Evolutionary conservation across 1,139 yeast genomes (phyloP).

Genomic region (Debaryomyces sp.): DNA sequence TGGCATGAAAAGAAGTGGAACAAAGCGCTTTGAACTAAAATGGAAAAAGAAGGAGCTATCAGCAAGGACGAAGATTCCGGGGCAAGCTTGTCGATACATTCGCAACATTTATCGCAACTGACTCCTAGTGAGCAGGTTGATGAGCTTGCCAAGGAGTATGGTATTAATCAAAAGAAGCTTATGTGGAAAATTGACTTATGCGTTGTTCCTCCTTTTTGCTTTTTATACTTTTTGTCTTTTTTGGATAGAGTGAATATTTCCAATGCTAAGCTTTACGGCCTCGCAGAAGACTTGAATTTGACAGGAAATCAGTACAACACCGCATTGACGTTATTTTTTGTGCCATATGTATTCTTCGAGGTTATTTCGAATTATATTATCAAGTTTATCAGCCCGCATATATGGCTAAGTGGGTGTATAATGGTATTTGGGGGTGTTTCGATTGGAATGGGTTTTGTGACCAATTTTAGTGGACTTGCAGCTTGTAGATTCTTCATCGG

Average conservation of each 20-base stretch:
- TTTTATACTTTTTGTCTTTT: slow-evolving; percentile 68
- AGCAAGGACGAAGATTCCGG: not conserved
- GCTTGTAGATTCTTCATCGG: slow-evolving; percentile 69
- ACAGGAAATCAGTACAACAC: slow-evolving; percentile 63
- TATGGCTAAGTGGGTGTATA: slow-evolving; percentile 62
- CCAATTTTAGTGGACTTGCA: slow-evolving; percentile 58
- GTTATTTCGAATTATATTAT: slow-evolving; percentile 65
- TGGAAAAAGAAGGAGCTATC: slow-evolving; percentile 2
- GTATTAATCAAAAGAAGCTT: slow-evolving; percentile 47
- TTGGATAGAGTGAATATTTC: slow-evolving; percentile 76
- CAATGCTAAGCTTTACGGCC: slow-evolving; percentile 71
- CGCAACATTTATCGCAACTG: too few relatives aligned
- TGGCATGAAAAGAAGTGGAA: not conserved
- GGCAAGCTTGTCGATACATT: not conserved
- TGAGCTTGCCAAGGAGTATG: slow-evolving; percentile 31
- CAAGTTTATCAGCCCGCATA: slow-evolving; percentile 63
- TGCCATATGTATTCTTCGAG: slow-evolving; percentile 71
- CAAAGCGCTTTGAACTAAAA: not conserved
- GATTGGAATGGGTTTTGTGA: slow-evolving; percentile 67
- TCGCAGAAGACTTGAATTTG: slow-evolving; percentile 53
- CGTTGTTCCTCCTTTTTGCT: slow-evolving; percentile 71
- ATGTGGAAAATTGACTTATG: slow-evolving; percentile 67
- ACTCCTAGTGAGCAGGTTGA: slow-evolving; percentile 25
- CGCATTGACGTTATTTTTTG: slow-evolving; percentile 69
- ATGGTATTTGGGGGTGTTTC: slow-evolving; percentile 62